Percentiles rank a stretch among this genome's conserved stretches.
phyloP scores from a whole-genome alignment of 2,329 filamentous ascomycete genomes.

The Ambrosiella xylebori region DNA sequence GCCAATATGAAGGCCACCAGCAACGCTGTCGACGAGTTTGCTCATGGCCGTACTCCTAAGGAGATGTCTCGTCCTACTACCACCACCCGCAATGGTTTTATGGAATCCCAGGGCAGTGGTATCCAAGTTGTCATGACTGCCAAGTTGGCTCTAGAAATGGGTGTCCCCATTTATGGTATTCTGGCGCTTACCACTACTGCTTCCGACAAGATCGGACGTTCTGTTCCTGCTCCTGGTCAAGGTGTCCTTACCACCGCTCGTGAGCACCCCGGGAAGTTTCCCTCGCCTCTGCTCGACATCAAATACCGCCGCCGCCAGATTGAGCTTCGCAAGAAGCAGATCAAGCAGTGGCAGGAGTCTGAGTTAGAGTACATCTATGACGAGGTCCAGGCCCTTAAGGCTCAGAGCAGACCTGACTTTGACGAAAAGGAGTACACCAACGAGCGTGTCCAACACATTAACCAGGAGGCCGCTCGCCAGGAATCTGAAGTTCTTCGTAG shows the following conservation, averaged over 20 bases:
- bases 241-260: slow-evolving; percentile 92
- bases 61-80: slow-evolving; percentile 98
- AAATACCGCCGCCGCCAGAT: slow-evolving; percentile 94
- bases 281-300: slow-evolving; percentile 88
- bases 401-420: slow-evolving; percentile 52
- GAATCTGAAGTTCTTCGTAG: slow-evolving; percentile 85
- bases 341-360: slow-evolving; percentile 91
- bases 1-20: slow-evolving; percentile 99
- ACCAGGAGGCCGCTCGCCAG: slow-evolving; percentile 69
- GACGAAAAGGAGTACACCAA: slow-evolving; percentile 71
- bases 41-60: slow-evolving; percentile 79
- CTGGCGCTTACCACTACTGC: slow-evolving; percentile 87
- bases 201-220: slow-evolving; percentile 97
- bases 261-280: slow-evolving; percentile 79
- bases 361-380: slow-evolving; percentile 87
- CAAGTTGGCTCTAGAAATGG: slow-evolving; percentile 91
- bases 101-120: slow-evolving; percentile 98
- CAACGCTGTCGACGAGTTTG: slow-evolving; percentile 93
- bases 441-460: slow-evolving; percentile 72
- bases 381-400: slow-evolving; percentile 80
- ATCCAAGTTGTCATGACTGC: slow-evolving; percentile 98
- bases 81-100: slow-evolving; percentile 92
- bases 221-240: slow-evolving; percentile 87
- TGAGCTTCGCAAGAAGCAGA: slow-evolving; percentile 80
- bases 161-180: slow-evolving; percentile 91